Conservation (phyloP, 441 rosid genomes). For the Populus hybrid region DNA sequence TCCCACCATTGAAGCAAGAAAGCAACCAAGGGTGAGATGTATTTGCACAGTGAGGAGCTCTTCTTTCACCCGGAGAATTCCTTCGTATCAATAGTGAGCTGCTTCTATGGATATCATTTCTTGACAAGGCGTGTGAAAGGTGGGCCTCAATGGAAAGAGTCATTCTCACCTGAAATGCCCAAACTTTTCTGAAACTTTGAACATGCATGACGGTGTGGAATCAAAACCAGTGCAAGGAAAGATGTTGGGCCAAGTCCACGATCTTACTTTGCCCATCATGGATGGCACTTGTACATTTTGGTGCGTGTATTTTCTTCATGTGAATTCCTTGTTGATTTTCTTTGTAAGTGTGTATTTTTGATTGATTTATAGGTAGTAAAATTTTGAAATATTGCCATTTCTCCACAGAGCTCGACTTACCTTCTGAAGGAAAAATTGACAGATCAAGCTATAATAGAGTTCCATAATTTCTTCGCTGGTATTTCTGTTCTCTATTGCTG, state of each 20-base stretch:
- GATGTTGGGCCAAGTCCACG: background rate
- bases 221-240: background rate
- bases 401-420: background rate
- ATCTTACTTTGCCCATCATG: background rate
- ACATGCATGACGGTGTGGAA: background rate
- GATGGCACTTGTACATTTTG: background rate
- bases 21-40: background rate
- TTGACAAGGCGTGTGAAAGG: background rate
- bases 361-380: too few relatives aligned
- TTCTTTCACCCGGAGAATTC: background rate
- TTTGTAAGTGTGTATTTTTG: too few relatives aligned
- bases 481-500: background rate
- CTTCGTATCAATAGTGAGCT: background rate
- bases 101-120: background rate
- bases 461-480: background rate
- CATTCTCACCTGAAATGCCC: background rate
- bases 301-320: too few relatives aligned
- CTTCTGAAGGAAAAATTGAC: background rate
- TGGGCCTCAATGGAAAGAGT: background rate
- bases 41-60: background rate
- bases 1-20: slow-evolving; percentile 6
- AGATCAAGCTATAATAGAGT: background rate
- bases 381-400: background rate
- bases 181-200: background rate
- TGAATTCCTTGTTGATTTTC: too few relatives aligned